Conservation (phyloP, 1,284 basidiomycete species). For the Papiliotrema fonsecae region DNA sequence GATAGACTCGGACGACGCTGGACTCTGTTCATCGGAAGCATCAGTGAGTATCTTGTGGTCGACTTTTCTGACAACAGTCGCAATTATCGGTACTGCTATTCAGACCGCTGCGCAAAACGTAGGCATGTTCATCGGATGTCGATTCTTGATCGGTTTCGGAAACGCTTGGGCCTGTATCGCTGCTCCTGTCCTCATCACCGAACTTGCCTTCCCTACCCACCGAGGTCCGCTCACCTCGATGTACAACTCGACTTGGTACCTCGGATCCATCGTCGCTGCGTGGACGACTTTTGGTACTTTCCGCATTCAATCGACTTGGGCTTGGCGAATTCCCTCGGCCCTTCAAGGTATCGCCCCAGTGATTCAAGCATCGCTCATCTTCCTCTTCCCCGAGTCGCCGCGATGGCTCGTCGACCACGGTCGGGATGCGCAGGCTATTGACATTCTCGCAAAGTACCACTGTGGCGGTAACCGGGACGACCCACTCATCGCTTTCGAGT, state of each 20-base stretch:
- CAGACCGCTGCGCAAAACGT: conserved; percentile 16
- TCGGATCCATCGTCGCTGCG: conserved; percentile 42
- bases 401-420: conserved; percentile 61
- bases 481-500: conserved; percentile 46
- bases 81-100: conserved; percentile 27
- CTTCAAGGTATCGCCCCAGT: conserved; percentile 34
- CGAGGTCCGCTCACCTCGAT: conserved; percentile 17
- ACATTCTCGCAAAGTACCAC: conserved; percentile 61
- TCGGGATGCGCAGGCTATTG: conserved; percentile 53
- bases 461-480: conserved; percentile 48
- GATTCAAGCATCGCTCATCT: conserved; percentile 9
- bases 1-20: conserved; percentile 20
- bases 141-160: conserved; percentile 51
- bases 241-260: conserved; percentile 17
- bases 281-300: conserved; percentile 39
- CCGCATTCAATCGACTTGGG: conserved; percentile 24
- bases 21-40: conserved; percentile 22
- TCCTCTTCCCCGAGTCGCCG: conserved; percentile 46
- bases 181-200: conserved; percentile 18
- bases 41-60: conserved; percentile 8
- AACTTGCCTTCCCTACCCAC: conserved; percentile 25
- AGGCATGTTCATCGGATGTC: conserved; percentile 25
- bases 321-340: conserved; percentile 57
- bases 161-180: conserved; percentile 42
- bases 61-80: conserved; percentile 11